Conservation (phyloP, 78 protist genomes). For the Dictyostelium brefeldianum region DNA sequence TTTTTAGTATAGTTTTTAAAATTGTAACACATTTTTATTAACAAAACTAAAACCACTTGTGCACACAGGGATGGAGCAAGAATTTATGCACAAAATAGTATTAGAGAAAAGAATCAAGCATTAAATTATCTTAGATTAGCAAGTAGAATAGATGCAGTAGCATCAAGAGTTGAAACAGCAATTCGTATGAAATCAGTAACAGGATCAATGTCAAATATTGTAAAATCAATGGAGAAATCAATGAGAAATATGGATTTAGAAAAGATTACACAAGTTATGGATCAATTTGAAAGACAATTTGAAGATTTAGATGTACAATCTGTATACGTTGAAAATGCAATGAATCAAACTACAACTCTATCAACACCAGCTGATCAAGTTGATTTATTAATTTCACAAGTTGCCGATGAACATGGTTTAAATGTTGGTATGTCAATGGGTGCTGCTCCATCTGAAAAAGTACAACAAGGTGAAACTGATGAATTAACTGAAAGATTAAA, state of each 20-base stretch:
- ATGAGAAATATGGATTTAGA: slow-evolving; percentile 92
- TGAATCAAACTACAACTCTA: slow-evolving; percentile 89
- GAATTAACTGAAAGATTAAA: slow-evolving; percentile 79
- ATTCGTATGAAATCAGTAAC: slow-evolving; percentile 93
- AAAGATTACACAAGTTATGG: slow-evolving; percentile 94
- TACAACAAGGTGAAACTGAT: slow-evolving; percentile 80
- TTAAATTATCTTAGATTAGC: slow-evolving; percentile 93
- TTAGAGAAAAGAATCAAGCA: slow-evolving; percentile 94
- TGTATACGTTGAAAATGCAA: slow-evolving; percentile 92
- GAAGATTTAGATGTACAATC: slow-evolving; percentile 95
- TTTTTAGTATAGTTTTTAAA: too few species aligned
- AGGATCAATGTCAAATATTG: slow-evolving; percentile 92
- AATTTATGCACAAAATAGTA: slow-evolving; percentile 98
- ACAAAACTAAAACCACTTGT: too few species aligned
- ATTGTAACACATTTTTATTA: too few species aligned
- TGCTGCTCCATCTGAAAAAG: slow-evolving; percentile 63
- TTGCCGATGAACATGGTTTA: slow-evolving; percentile 96
- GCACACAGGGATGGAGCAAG: slow-evolving; percentile 93
- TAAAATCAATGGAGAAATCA: slow-evolving; percentile 92
- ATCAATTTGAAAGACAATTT: slow-evolving; percentile 97
- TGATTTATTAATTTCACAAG: slow-evolving; percentile 90
- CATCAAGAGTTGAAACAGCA: slow-evolving; percentile 95
- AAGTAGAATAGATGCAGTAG: slow-evolving; percentile 97
- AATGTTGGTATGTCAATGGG: slow-evolving; percentile 85
- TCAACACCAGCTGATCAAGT: slow-evolving; percentile 96